These are phyloP conservation scores for Pseudovirgaria hyperparasitica DNA, from an alignment of 2,329 filamentous ascomycete species.

Conservation along the genomic window DNA sequence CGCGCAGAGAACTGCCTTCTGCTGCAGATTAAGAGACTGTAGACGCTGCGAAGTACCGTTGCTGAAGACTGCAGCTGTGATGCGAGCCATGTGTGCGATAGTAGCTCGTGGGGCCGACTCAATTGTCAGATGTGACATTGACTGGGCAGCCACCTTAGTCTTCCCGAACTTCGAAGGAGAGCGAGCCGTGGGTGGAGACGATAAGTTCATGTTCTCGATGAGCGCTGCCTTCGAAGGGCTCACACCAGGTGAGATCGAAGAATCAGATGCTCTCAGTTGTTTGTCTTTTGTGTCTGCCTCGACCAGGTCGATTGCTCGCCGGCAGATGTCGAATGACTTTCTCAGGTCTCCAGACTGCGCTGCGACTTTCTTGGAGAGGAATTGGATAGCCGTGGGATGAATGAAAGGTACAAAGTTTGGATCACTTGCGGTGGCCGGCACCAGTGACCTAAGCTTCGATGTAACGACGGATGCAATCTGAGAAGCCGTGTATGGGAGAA, in stretches of 20 bases:
- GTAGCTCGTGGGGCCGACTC: constrained; percentile 78
- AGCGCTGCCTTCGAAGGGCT: constrained; percentile 66
- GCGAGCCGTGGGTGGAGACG: constrained; percentile 35
- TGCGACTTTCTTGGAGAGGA: constrained; percentile 89
- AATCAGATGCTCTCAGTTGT: constrained; percentile 43
- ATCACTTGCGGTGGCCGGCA: constrained; percentile 40
- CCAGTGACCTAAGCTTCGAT: constrained; percentile 63
- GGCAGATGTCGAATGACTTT: constrained; percentile 90
- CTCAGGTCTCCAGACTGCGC: constrained; percentile 88
- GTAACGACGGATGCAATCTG: constrained; percentile 85
- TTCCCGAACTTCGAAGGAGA: constrained; percentile 27
- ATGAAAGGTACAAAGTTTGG: constrained; percentile 68
- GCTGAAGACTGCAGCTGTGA: constrained; percentile 80
- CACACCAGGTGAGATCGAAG: constrained; percentile 33
- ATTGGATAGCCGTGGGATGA: constrained; percentile 83
- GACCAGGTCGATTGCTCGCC: constrained; percentile 76
- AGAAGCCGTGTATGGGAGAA: constrained; percentile 77
- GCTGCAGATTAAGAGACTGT: constrained; percentile 81
- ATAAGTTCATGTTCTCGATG: constrained; percentile 68
- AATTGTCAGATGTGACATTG: constrained; percentile 51
- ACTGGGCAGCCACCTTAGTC: constrained; percentile 20
- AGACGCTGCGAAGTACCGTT: constrained; percentile 79
- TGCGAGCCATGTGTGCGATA: constrained; percentile 81
- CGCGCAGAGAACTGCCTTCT: constrained; percentile 87
- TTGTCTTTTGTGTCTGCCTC: constrained; percentile 72